Evolutionary conservation across 2,329 filamentous ascomycete genomes (phyloP).

Genomic region (Dothistroma septosporum): DNA sequence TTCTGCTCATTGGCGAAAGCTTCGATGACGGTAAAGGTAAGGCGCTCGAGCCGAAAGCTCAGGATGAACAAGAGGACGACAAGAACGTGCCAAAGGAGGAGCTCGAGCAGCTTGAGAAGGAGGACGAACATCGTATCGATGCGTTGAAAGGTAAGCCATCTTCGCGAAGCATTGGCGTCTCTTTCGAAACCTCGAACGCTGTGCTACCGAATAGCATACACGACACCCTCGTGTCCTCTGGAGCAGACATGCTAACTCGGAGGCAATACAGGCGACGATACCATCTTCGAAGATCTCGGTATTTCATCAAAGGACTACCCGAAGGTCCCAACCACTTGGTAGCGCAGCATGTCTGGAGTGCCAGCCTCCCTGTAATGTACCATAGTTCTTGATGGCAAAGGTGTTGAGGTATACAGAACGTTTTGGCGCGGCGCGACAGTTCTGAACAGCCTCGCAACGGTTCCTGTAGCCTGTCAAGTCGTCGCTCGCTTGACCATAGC

Average conservation of each 20-base stretch:
- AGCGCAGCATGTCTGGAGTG: slow-evolving; percentile 14
- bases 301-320: slow-evolving; percentile 62
- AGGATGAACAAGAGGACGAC: slow-evolving; percentile 51
- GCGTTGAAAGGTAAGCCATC: slow-evolving; percentile 46
- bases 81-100: slow-evolving; percentile 66
- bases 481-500: too few species aligned
- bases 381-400: neutral
- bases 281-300: slow-evolving; percentile 58
- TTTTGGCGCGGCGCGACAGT: neutral
- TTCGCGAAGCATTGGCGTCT: slow-evolving; percentile 2
- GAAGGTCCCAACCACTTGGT: slow-evolving; percentile 60
- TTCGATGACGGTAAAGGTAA: slow-evolving; percentile 55
- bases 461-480: neutral
- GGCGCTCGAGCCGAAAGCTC: slow-evolving; percentile 54
- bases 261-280: slow-evolving; percentile 44
- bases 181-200: slow-evolving; percentile 4
- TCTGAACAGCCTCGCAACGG: neutral
- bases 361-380: neutral
- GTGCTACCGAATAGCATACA: slow-evolving; percentile 26
- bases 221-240: slow-evolving; percentile 21
- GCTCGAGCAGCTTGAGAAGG: slow-evolving; percentile 68
- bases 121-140: slow-evolving; percentile 66
- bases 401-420: neutral
- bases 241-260: neutral
- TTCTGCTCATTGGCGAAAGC: slow-evolving; percentile 72